These are phyloP conservation scores for Globisporangium nunn DNA, from an alignment of 352 stramenopile genomes.

Conservation along the genomic window DNA sequence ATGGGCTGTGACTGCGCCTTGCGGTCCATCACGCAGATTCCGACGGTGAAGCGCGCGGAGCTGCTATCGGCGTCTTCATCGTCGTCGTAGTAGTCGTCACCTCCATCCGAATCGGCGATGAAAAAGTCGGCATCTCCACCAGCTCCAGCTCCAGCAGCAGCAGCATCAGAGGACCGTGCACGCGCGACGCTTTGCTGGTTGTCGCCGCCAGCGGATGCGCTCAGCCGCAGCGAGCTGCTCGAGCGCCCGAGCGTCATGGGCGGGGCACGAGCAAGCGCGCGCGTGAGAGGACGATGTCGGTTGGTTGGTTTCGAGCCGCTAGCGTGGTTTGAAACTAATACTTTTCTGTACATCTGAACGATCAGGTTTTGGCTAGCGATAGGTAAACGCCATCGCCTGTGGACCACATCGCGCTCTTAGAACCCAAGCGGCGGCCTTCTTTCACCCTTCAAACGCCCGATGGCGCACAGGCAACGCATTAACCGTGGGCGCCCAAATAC, in stretches of 20 bases:
- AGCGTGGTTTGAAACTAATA: too few relatives aligned
- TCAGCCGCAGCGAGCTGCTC: conserved; percentile 8
- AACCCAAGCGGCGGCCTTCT: too few relatives aligned
- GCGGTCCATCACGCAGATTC: conserved; percentile 98
- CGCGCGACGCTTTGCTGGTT: not conserved
- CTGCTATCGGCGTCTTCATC: not conserved
- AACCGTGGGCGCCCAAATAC: too few relatives aligned
- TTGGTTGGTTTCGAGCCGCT: not conserved
- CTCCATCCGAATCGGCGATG: conserved; percentile 10
- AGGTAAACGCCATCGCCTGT: too few relatives aligned
- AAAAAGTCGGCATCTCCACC: conserved; percentile 10
- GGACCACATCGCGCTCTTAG: too few relatives aligned
- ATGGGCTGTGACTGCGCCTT: conserved; percentile 95
- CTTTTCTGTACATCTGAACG: too few relatives aligned
- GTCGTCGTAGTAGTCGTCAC: conserved; percentile 2
- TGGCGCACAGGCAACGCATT: too few relatives aligned
- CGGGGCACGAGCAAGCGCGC: too few relatives aligned
- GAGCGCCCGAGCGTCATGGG: conserved; percentile 13
- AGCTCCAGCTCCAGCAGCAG: not conserved
- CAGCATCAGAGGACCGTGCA: not conserved
- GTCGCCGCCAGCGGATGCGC: not conserved
- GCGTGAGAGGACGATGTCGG: not conserved
- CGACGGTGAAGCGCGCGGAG: conserved; percentile 58
- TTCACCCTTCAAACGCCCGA: too few relatives aligned
- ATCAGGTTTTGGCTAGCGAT: too few relatives aligned